These are phyloP conservation scores for Boletus sp. DNA, from an alignment of 768 basidiomycete genomes.

Conservation along the genomic window DNA sequence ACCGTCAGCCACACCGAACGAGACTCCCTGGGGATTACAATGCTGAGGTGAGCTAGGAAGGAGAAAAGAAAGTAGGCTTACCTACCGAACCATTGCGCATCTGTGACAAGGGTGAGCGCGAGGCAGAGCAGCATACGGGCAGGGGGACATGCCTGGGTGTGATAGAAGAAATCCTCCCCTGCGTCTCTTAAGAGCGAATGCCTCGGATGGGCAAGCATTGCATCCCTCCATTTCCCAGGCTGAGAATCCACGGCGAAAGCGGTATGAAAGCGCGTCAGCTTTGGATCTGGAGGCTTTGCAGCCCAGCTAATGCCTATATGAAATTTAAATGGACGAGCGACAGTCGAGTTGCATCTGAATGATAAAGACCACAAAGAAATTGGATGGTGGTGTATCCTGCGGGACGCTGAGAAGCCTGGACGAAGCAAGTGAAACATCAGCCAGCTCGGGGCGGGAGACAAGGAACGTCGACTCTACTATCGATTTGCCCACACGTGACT, in stretches of 20 bases:
- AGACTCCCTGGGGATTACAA: constrained; percentile 51
- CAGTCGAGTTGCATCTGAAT: constrained; percentile 19
- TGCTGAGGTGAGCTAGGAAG: constrained; percentile 25
- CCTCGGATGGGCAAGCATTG: constrained; percentile 49
- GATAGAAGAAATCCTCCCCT: constrained; percentile 63
- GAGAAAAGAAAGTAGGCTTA: constrained; percentile 18
- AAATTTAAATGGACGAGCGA: constrained; percentile 59
- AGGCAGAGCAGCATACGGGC: background rate
- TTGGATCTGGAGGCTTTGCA: constrained; percentile 55
- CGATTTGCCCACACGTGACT: constrained; percentile 22
- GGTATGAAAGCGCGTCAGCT: constrained; percentile 31
- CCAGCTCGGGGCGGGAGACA: background rate
- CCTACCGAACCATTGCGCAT: constrained; percentile 79
- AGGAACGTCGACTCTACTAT: background rate
- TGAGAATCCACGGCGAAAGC: constrained; percentile 58
- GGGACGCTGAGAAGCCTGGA: background rate
- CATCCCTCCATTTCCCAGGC: constrained; percentile 69
- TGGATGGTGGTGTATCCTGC: background rate
- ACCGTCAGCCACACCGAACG: constrained; percentile 87
- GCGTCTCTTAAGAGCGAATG: constrained; percentile 37
- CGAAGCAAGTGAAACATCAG: constrained; percentile 15
- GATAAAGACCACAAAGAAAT: background rate
- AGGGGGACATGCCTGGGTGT: constrained; percentile 56
- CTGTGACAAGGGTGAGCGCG: constrained; percentile 34
- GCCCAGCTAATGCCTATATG: constrained; percentile 78